Evolutionary conservation across 176 grass and related monocot genomes (phyloP), one percentile per base, ranked within the genome.

Genomic region (Alopecurus myosuroides): DNA sequence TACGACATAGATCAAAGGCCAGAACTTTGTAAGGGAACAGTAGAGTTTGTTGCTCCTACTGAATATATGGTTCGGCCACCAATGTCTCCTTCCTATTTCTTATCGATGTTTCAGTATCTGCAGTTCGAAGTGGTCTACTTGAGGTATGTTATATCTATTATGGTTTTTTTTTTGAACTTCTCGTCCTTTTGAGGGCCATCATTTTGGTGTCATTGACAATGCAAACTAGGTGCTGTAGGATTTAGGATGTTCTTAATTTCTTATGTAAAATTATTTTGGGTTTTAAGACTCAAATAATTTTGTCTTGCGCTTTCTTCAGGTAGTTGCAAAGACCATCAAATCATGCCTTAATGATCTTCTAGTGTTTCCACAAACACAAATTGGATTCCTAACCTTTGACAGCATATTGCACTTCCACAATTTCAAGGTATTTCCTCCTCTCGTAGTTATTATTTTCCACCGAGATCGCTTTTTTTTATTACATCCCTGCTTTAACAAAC

Each of bases 1-100:
- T 94, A 60, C 31, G 97, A 99, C 89, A 14, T 70, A 76, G 91
- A 92, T 90, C 89, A 99, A 89, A 88, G 97, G 72, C 97, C 94
- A 84, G 97, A 99, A 77, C 91, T 99, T 73, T 89, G 46, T 42
- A 94, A 99, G 51, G 97, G 97, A 88, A 99, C 91, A 78, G 90
- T 99, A 39, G 97, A 99, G 76, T 99, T 97, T 92, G 90, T 97
- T 82, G 97, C 97, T 85, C 86, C 97, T 41, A 95, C 97, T 60
- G 97, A 99, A 85, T 97, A 99, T 87, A 99, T 99, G 97, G 89
- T 99, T 82, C 92, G 97, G 86, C 94, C 97, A 55, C 97, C 97
- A 48, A 99, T 99, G 97, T 92, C 94, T 1, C 97, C 97, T 25
- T 90, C 86, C 44, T 99, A 94, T 86, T 99, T 99, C 88, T 99